phyloP scores from a whole-genome alignment of 805 yeast species.

The Ogataea philodendri region DNA sequence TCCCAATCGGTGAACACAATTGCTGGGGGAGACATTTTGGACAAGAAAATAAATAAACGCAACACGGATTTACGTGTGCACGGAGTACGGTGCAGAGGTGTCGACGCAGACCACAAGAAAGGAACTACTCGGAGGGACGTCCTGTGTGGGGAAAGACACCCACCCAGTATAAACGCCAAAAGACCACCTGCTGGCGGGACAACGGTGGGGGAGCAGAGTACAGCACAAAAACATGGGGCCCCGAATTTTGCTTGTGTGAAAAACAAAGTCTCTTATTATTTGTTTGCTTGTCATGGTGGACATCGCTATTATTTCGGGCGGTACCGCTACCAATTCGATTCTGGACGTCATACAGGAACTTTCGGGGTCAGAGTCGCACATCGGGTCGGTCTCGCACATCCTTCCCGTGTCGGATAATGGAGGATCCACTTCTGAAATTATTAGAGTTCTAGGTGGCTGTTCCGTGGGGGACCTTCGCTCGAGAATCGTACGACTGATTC shows the following conservation, averaged over 20 bases:
- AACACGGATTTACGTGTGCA: no score
- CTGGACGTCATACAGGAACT: conserved; percentile 54
- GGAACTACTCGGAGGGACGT: no score
- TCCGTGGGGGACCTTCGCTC: conserved; percentile 93
- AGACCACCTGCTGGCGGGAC: no score
- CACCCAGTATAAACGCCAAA: no score
- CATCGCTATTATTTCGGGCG: conserved; percentile 61
- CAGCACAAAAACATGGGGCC: no score
- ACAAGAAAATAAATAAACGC: not conserved
- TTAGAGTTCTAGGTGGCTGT: conserved; percentile 87
- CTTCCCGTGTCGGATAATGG: conserved; percentile 91
- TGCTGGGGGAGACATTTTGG: conserved; percentile 40
- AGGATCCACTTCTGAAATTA: conserved; percentile 87
- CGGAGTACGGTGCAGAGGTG: conserved; percentile 1
- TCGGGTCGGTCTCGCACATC: conserved; percentile 50
- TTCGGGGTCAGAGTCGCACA: conserved; percentile 20
- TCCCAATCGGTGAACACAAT: conserved; percentile 97
- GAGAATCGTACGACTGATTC: conserved; percentile 70
- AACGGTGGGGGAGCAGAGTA: no score
- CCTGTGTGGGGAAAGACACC: no score
- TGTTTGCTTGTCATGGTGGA: conserved; percentile 23
- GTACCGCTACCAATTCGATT: conserved; percentile 83
- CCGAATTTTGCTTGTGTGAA: no score
- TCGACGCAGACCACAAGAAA: no score
- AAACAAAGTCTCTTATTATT: not conserved